These are phyloP conservation scores for Solanum lycopersicoides DNA, from an alignment of 257 asterid species.

Conservation along the genomic window DNA sequence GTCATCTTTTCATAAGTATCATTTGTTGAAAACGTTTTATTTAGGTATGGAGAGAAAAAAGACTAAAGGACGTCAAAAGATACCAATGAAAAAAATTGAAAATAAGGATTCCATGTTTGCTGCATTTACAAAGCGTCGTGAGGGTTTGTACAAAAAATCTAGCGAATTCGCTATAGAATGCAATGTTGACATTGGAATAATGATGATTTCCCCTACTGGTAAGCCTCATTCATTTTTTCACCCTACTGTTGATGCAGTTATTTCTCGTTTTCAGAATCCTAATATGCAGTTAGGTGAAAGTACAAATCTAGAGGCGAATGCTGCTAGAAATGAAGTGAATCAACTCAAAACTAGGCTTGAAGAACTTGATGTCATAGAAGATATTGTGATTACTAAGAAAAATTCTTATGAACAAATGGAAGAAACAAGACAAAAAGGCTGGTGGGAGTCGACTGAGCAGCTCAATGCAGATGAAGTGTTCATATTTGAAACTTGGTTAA, in stretches of 20 bases:
- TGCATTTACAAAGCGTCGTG: slow-evolving; percentile 23
- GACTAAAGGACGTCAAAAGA: slow-evolving; percentile 24
- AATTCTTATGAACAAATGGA: neutral
- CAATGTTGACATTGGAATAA: slow-evolving; percentile 23
- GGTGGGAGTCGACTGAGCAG: neutral
- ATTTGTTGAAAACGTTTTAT: neutral
- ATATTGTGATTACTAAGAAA: neutral
- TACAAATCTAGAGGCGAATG: no score
- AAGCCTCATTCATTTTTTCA: slow-evolving; percentile 36
- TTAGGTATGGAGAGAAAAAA: slow-evolving; percentile 6
- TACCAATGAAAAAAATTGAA: slow-evolving; percentile 8
- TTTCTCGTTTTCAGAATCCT: neutral
- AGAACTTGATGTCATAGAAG: neutral
- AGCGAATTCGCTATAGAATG: slow-evolving; percentile 10
- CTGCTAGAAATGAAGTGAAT: neutral
- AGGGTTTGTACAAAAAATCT: slow-evolving; percentile 8
- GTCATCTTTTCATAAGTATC: neutral
- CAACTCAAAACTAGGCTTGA: neutral
- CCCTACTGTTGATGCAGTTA: slow-evolving; percentile 16
- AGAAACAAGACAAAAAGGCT: neutral
- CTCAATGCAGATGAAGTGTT: neutral
- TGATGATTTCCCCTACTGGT: slow-evolving; percentile 23
- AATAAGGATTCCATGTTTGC: slow-evolving; percentile 12
- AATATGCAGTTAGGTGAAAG: neutral
- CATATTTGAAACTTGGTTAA: neutral